Conservation (phyloP, 1,139 yeast genomes). For the Kazachstania sp. region DNA sequence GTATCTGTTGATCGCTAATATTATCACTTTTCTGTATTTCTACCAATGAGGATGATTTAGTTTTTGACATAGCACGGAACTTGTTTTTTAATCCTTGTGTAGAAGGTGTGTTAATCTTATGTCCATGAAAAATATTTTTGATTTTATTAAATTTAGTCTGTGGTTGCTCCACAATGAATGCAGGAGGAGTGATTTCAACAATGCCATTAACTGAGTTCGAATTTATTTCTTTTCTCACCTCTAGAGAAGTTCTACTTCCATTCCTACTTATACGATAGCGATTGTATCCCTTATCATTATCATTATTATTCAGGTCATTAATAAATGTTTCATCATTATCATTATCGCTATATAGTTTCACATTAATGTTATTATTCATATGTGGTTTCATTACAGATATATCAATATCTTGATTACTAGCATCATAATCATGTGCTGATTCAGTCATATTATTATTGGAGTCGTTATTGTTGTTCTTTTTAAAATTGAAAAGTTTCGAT, state of each 20-base stretch:
- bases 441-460: too few species aligned
- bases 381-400: background rate
- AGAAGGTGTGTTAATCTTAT: background rate
- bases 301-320: background rate
- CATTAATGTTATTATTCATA: background rate
- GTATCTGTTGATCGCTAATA: too few species aligned
- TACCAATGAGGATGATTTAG: background rate
- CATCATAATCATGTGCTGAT: background rate
- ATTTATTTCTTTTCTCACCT: too few species aligned
- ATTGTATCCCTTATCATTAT: background rate
- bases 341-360: background rate
- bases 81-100: slow-evolving; percentile 1
- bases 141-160: slow-evolving; percentile 9
- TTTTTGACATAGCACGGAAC: background rate
- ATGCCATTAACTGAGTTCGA: too few species aligned
- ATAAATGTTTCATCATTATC: background rate
- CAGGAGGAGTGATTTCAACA: too few species aligned
- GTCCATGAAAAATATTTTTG: slow-evolving; percentile 6
- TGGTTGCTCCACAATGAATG: background rate
- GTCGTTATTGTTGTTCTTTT: too few species aligned
- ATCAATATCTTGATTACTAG: background rate
- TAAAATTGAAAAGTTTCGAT: too few species aligned
- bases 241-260: background rate
- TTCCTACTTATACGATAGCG: background rate
- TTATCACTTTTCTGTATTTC: background rate